Evolutionary conservation across 2,329 filamentous ascomycete genomes (phyloP), one percentile per base, ranked within the genome.

Genomic region (Aspergillus novoparasiticus): DNA sequence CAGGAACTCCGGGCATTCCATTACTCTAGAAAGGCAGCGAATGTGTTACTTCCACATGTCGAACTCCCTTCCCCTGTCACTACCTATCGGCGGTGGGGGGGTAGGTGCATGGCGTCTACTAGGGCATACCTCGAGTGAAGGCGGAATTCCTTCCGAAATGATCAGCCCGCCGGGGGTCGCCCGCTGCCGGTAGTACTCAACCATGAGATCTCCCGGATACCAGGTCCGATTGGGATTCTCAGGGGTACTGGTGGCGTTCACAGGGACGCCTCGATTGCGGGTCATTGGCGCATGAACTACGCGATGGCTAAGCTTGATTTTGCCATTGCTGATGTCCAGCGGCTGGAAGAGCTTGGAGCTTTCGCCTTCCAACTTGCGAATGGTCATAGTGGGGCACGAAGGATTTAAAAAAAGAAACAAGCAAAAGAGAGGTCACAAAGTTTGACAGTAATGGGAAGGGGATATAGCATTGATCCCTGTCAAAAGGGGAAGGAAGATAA

Each of bases 281-380:
- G 85, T 87, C 60, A 87, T 72, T 2, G 86, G 83, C 1, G 84
- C 82, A 66, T 83, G 71, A 51, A 84, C 76, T 28, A 87, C 74
- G 58, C 85, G 82, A 67, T 87, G 84, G 56, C 80, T 76, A 36
- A 88, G 80, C 11, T 73, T 73, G 50, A 83, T 78, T 50, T 80
- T 80, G 64, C 84, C 80, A 72, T 81, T 81, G 63, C 81, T 77
- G 55, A 83, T 76, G 34, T 75, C 69, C 60, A 83, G 67, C 6
- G 82, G 80, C 59, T 74, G 71, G 67, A 83, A 84, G 43, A 83
- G 77, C 69, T 65, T 79, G 66, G 74, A 78, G 66, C 67, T 36
- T 58, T 72, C 65, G 57, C 68, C 64, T n/a, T 60, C 58, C 23
- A 66, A 23, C 58, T 66, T 63, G 58, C 62, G 68, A 53, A 69